Evolutionary conservation across 2,329 filamentous ascomycete species (phyloP), one percentile per base, ranked within the genome.

Genomic region (Monosporascus sp.): DNA sequence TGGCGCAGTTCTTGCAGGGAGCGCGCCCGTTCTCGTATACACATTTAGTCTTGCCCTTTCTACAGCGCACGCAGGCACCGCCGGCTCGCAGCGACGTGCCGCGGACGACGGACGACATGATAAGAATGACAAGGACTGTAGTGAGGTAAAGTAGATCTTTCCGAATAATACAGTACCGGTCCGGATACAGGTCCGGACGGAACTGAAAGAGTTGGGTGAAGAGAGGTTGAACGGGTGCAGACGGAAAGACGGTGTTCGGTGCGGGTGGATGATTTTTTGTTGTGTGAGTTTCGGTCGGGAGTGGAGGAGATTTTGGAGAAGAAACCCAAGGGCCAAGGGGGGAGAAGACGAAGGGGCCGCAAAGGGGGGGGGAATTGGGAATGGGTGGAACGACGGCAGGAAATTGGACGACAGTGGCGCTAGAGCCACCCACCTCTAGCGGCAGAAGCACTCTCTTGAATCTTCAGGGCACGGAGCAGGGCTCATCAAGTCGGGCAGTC

Each of bases 1-100:
- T 84, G 48, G 79, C 78, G 69, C 81, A 84, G 69, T 84, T 84
- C 66, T 81, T 81, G 72, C 81, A 84, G 14, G 81, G 81, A n/a
- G 80, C 78, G 65, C 79, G 75, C 50, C 80, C 80, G 61, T 81
- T 83, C 58, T 84, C 81, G 70, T 84, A 84, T 62, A 84, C 80
- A 58, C 81, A 84, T 63, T 83, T 84, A 50, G 81, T 84, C 69
- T 84, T 84, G 70, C 81, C 81, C 65, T 84, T 84, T 67, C 81
- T 79, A 69, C 81, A 84, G 68, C 81, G 79, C 60, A 84, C 81
- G 60, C 81, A 84, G 62, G 81, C 81, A 62, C 80, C 80, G 65
- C 80, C 80, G 67, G 80, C 80, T 65, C 80, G 75, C 52, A 83
- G 78, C 68, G 80, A 81, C 59, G 80, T 84, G 62, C 78, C 78